These are phyloP conservation scores for Neonectria punicea DNA, from an alignment of 2,329 filamentous ascomycete species.

Conservation along the genomic window DNA sequence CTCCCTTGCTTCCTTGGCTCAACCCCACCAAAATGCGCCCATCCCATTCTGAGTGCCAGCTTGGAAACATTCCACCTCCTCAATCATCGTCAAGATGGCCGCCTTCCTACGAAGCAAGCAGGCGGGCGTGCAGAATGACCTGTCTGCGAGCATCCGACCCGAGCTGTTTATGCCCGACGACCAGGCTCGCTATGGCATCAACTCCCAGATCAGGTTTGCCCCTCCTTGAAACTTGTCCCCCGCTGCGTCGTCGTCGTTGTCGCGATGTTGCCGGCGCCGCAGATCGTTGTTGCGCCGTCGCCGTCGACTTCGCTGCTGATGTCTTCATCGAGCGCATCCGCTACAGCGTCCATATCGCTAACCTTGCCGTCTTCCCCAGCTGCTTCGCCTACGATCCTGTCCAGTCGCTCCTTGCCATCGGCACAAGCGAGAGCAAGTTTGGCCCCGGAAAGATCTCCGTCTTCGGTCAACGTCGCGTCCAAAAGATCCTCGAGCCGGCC, in stretches of 20 bases:
- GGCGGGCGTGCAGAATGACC: constrained; percentile 89
- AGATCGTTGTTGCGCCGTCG: not conserved
- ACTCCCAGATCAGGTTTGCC: constrained; percentile 73
- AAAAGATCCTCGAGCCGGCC: constrained; percentile 76
- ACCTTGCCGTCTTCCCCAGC: constrained; percentile 52
- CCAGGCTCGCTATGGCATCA: constrained; percentile 84
- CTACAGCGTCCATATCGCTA: constrained; percentile 27
- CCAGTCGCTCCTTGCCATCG: constrained; percentile 91
- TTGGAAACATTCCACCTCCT: constrained; percentile 24
- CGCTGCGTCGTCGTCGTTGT: constrained; percentile 5
- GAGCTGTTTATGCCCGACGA: constrained; percentile 87
- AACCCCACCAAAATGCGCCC: constrained; percentile 38
- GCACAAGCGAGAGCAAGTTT: constrained; percentile 87
- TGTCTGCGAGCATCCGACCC: constrained; percentile 82
- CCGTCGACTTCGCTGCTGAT: not conserved
- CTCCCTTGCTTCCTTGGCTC: constrained; percentile 25
- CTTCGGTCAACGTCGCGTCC: constrained; percentile 83
- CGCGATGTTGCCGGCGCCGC: too few species aligned
- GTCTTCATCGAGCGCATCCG: not conserved
- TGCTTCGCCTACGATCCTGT: constrained; percentile 92
- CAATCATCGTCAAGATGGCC: constrained; percentile 68
- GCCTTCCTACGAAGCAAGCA: constrained; percentile 92
- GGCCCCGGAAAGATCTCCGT: constrained; percentile 90
- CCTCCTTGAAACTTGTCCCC: constrained; percentile 14
- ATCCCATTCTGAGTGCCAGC: constrained; percentile 28